Evolutionary conservation across 1,139 yeast species (phyloP).

Genomic region (Nakaseomyces uthaithaninus): DNA sequence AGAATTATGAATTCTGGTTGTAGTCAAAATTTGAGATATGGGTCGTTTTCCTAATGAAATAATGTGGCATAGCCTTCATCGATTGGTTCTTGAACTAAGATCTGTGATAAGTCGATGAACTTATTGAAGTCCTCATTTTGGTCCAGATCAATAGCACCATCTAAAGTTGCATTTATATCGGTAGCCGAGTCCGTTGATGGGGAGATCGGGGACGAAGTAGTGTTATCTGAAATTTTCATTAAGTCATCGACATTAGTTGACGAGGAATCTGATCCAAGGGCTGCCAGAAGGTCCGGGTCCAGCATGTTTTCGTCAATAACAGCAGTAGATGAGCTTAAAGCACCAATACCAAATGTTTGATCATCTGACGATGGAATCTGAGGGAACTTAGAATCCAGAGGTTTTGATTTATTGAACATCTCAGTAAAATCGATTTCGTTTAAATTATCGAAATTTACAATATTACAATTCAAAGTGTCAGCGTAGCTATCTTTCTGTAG

Average conservation of each 20-base stretch:
- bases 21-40: too few relatives aligned
- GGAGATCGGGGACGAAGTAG: not conserved
- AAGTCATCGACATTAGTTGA: not conserved
- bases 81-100: not conserved
- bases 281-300: not conserved
- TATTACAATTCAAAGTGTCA: not conserved
- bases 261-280: not conserved
- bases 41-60: slow-evolving; percentile 8
- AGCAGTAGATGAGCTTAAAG: not conserved
- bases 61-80: not conserved
- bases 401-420: slow-evolving; percentile 23
- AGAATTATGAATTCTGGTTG: too few relatives aligned
- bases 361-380: too few relatives aligned
- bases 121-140: not conserved
- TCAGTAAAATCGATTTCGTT: slow-evolving; percentile 32
- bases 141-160: not conserved
- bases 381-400: not conserved
- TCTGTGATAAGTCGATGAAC: not conserved
- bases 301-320: not conserved
- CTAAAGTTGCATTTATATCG: not conserved
- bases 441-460: slow-evolving; percentile 12
- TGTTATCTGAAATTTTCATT: not conserved
- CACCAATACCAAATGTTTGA: not conserved
- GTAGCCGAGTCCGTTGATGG: not conserved
- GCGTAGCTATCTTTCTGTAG: not conserved